Percentiles rank a stretch among this genome's conserved stretches.
Evolutionary conservation across 352 stramenopile genomes (phyloP).

Genomic region (Globisporangium sylvaticum): DNA sequence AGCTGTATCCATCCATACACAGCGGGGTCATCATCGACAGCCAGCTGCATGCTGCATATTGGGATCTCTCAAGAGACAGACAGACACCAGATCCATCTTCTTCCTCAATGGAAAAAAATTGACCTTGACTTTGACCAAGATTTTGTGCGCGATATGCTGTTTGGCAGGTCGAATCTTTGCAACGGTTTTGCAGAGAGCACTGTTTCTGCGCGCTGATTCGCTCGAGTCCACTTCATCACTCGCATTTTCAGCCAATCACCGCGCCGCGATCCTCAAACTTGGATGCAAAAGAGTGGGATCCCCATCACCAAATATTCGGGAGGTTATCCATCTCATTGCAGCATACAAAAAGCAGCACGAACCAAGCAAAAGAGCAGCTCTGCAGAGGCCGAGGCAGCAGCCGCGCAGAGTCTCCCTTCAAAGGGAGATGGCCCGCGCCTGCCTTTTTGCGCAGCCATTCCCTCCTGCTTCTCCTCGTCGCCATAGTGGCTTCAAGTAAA

Average conservation of each 20-base stretch:
- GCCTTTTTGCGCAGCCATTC: constrained; percentile 1
- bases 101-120: neutral
- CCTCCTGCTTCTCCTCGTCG: constrained; percentile 1
- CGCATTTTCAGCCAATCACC: constrained; percentile 8
- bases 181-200: neutral
- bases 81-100: neutral
- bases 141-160: constrained; percentile 3
- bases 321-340: constrained; percentile 5
- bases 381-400: neutral
- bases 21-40: neutral
- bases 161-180: constrained; percentile 4
- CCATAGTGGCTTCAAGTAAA: constrained; percentile 11
- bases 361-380: neutral
- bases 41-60: neutral
- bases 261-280: neutral
- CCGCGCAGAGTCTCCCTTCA: constrained; percentile 7
- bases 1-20: neutral
- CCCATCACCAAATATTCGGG: constrained; percentile 2
- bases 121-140: neutral
- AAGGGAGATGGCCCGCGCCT: neutral
- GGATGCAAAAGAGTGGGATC: neutral
- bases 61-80: neutral
- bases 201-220: constrained; percentile 1
- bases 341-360: neutral
- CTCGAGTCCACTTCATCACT: neutral